Evolutionary conservation across 768 basidiomycete species (phyloP).

Genomic region (Leucosporidium scottii): DNA sequence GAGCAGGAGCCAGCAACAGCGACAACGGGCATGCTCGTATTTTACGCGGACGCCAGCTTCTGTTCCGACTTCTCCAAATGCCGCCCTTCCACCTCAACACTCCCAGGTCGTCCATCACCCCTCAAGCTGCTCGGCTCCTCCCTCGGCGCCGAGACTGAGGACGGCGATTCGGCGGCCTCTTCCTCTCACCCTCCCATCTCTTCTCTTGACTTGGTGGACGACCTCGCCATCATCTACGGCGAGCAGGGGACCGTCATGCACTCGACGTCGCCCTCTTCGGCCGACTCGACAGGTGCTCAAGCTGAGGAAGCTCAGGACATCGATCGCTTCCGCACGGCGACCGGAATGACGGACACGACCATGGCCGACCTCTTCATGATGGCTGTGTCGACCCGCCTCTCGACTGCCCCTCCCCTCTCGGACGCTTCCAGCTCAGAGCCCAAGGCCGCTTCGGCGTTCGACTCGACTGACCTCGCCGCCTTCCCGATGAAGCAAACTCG

Average conservation of each 20-base stretch:
- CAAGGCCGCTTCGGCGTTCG: not conserved
- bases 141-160: too few relatives aligned
- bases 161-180: not conserved
- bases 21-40: slow-evolving; percentile 16
- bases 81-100: not conserved
- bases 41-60: slow-evolving; percentile 23
- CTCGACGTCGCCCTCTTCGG: not conserved
- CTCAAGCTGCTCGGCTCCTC: not conserved
- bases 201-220: too few relatives aligned
- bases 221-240: too few relatives aligned
- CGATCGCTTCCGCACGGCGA: not conserved
- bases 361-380: slow-evolving; percentile 29
- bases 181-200: not conserved
- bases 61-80: slow-evolving; percentile 26
- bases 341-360: slow-evolving; percentile 21
- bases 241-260: not conserved
- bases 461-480: not conserved
- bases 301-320: not conserved
- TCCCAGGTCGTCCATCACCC: too few relatives aligned
- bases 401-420: not conserved
- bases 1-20: not conserved
- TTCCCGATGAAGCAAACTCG: slow-evolving; percentile 6
- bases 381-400: slow-evolving; percentile 5
- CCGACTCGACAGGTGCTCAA: too few relatives aligned
- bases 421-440: not conserved